These are phyloP conservation scores for Akanthomyces lecanii DNA, from an alignment of 2,329 filamentous ascomycete genomes.

Conservation along the genomic window DNA sequence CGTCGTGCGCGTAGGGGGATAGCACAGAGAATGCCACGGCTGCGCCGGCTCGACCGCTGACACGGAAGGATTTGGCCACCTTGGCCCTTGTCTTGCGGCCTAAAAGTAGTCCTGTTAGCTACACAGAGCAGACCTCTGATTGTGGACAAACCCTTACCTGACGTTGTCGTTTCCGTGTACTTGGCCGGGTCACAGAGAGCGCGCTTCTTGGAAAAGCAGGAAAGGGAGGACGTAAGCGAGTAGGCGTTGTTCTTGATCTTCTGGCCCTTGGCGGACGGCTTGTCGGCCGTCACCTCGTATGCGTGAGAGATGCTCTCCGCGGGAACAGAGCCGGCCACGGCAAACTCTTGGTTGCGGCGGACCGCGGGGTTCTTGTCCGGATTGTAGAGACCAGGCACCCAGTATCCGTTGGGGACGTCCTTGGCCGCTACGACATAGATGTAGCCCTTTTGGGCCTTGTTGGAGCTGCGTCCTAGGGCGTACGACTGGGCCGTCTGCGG, in stretches of 20 bases:
- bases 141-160: not conserved
- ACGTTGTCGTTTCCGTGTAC: not conserved
- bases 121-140: not conserved
- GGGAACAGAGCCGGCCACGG: not conserved
- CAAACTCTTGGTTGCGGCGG: constrained; percentile 1
- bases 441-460: not conserved
- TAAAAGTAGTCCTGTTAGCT: not conserved
- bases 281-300: not conserved
- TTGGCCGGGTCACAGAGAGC: not conserved
- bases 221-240: not conserved
- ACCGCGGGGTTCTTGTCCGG: not conserved
- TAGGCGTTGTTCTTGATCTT: not conserved
- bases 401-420: constrained; percentile 16
- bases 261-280: not conserved
- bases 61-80: not conserved
- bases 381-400: constrained; percentile 14
- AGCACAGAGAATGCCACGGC: not conserved
- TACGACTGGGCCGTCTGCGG: not conserved
- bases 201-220: not conserved
- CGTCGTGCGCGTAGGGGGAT: not conserved
- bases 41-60: not conserved
- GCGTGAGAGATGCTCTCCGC: not conserved
- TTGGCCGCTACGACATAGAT: constrained; percentile 12
- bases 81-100: not conserved
- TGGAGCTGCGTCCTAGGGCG: constrained; percentile 11